Evolutionary conservation across 1,284 basidiomycete genomes (phyloP).

Genomic region (Fomes fomentarius): DNA sequence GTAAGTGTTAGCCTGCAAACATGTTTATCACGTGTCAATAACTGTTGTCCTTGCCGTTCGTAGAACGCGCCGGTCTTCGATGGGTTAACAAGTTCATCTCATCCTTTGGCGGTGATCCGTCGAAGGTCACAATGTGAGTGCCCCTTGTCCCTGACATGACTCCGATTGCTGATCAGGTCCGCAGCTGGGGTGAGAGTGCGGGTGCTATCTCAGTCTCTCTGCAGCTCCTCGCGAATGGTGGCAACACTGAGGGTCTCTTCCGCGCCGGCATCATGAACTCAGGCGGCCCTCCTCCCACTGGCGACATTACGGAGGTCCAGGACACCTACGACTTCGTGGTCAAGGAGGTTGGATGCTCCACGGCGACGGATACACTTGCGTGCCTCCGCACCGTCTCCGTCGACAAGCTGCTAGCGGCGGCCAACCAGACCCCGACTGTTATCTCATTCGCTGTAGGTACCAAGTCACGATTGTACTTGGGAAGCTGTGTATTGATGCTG

Average conservation of each 20-base stretch:
- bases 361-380: slow-evolving; percentile 37
- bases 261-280: slow-evolving; percentile 40
- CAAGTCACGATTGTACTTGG: background rate
- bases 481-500: slow-evolving; percentile 5
- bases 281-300: slow-evolving; percentile 36
- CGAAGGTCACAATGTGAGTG: slow-evolving; percentile 33
- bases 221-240: slow-evolving; percentile 36
- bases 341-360: slow-evolving; percentile 31
- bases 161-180: no score
- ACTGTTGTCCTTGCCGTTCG: background rate
- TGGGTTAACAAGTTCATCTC: slow-evolving; percentile 53
- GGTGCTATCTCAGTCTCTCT: slow-evolving; percentile 39
- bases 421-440: slow-evolving; percentile 15
- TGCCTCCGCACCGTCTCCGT: slow-evolving; percentile 41
- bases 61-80: slow-evolving; percentile 43
- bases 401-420: slow-evolving; percentile 29
- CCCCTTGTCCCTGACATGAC: background rate
- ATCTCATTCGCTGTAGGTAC: background rate
- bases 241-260: slow-evolving; percentile 37
- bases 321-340: slow-evolving; percentile 37
- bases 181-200: slow-evolving; percentile 44
- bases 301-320: slow-evolving; percentile 35
- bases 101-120: slow-evolving; percentile 42
- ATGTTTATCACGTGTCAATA: background rate
- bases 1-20: slow-evolving; percentile 38